Evolutionary conservation across 345 rosid species (phyloP).

Genomic region (Lagerstroemia speciosa): DNA sequence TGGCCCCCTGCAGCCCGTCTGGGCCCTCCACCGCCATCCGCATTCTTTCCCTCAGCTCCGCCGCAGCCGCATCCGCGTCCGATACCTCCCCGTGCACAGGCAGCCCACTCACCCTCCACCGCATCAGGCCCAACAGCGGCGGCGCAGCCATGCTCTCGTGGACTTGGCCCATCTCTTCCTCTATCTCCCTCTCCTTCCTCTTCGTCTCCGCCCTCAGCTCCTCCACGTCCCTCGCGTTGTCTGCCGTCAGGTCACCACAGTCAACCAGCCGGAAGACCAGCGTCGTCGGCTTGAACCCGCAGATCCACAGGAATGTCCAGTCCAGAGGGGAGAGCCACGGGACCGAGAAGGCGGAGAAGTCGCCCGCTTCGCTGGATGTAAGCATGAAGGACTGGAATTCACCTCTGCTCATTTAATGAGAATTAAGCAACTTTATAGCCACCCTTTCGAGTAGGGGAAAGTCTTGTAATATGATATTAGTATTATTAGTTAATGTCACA

Average conservation of each 20-base stretch:
- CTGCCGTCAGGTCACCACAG: slow-evolving; percentile 12
- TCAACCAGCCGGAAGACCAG: slow-evolving; percentile 19
- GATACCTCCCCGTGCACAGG: slow-evolving; percentile 10
- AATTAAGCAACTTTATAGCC: too few relatives aligned
- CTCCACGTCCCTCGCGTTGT: slow-evolving; percentile 20
- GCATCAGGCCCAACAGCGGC: slow-evolving; percentile 10
- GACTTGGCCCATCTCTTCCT: slow-evolving; percentile 25
- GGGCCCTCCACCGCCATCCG: slow-evolving; percentile 18
- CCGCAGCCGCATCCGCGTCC: slow-evolving; percentile 18
- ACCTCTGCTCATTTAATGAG: too few relatives aligned
- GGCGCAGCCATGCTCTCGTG: slow-evolving; percentile 36
- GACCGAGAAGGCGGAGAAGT: slow-evolving; percentile 22
- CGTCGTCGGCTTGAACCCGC: slow-evolving; percentile 29
- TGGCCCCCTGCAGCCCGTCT: slow-evolving; percentile 17
- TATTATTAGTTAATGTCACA: too few relatives aligned
- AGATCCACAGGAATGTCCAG: slow-evolving; percentile 26
- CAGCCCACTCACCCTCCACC: slow-evolving; percentile 9
- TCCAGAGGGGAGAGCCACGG: slow-evolving; percentile 39
- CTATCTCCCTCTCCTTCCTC: slow-evolving; percentile 24
- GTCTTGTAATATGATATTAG: too few relatives aligned
- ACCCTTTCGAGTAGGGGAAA: too few relatives aligned
- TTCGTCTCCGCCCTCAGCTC: slow-evolving; percentile 15
- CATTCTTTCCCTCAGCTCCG: slow-evolving; percentile 14
- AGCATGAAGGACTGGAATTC: too few relatives aligned
- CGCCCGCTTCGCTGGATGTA: too few relatives aligned